These are phyloP conservation scores for Paracoccidioides brasiliensis DNA, from an alignment of 2,329 filamentous ascomycete genomes.

Conservation along the genomic window DNA sequence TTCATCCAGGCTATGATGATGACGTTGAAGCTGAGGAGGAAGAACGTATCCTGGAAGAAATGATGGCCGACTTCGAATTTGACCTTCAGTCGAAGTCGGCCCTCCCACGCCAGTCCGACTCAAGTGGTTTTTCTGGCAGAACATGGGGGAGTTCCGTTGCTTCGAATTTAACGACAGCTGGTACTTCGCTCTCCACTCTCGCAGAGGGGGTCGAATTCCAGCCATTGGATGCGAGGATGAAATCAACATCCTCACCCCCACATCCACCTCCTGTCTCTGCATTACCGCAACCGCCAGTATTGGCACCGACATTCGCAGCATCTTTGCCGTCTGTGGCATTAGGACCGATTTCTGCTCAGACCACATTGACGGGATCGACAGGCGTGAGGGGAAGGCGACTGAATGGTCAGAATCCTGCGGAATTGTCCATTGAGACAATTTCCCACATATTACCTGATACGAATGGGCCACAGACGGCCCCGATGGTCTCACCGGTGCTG, in stretches of 20 bases:
- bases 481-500: conserved; percentile 19
- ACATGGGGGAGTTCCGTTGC: conserved; percentile 71
- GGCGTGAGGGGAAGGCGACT: conserved; percentile 63
- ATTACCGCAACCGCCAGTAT: conserved; percentile 31
- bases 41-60: conserved; percentile 70
- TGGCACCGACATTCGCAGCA: conserved; percentile 7
- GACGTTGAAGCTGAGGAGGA: conserved; percentile 58
- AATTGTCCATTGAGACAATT: conserved; percentile 77
- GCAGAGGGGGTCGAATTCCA: conserved; percentile 45
- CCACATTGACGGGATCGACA: conserved; percentile 25
- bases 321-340: conserved; percentile 13
- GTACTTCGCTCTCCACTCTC: conserved; percentile 58
- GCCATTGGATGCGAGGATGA: conserved; percentile 16
- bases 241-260: conserved; percentile 18
- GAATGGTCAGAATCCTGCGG: conserved; percentile 66
- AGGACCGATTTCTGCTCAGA: conserved; percentile 13
- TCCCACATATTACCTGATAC: conserved; percentile 14
- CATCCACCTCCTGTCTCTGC: conserved; percentile 4
- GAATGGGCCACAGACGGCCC: conserved; percentile 17
- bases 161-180: conserved; percentile 57
- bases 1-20: conserved; percentile 35
- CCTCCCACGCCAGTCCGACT: conserved; percentile 66
- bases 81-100: conserved; percentile 54
- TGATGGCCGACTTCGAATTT: conserved; percentile 77
- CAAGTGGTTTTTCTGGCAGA: conserved; percentile 61